Evolutionary conservation across 2,329 filamentous ascomycete species (phyloP), one percentile per base, ranked within the genome.

Genomic region (Karstenula rhodostoma): DNA sequence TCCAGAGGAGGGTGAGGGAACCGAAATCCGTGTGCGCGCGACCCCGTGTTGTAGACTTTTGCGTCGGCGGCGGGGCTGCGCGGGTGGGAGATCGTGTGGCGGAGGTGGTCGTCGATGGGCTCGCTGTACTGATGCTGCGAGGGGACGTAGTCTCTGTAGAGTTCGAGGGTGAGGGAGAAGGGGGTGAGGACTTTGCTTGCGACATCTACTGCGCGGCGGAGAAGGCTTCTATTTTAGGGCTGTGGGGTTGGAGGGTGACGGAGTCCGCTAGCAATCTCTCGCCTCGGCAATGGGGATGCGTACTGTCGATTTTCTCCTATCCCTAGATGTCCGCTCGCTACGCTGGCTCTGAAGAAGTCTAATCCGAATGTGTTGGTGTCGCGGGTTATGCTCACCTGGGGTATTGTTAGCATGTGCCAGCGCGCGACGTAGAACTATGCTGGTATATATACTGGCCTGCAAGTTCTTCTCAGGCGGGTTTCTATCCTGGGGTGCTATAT

Each of bases 1-100:
- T 80, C 73, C 82, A 84, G 0, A 84, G 73, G 13, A 83, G 66
- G 0, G 82, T 84, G 0, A 81, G 77, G 7, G 78, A 74, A 7
- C 81, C 82, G 52, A 82, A 83, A 57, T 84, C 82, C 0, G 81
- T 83, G 70, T 84, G 82, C 2, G 80, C 81, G 35, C 81, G 76
- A 82, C 58, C 80, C 78, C 47, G 81, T 68, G 63, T 80, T 74
- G 63, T 78, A 68, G 65, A 73, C 68, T 55, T 75, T 77, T 33
- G 71, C 69, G 48, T 79, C 73, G 61, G 71, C 75, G 68, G 67
- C 68, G 73, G 67, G 5, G 72, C 79, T n/a, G 4, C 78, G 70
- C 2, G 78, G 79, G 69, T 72, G 79, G 78, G 60, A 84, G 66
- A 32, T 79, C 81, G 72, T 84, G 64, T 80, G 80, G 15, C 78